Percentiles rank a stretch among this genome's conserved stretches.
These are phyloP conservation scores for Pontederia crassipes DNA, from an alignment of 176 grass and related monocot genomes.

Conservation along the genomic window DNA sequence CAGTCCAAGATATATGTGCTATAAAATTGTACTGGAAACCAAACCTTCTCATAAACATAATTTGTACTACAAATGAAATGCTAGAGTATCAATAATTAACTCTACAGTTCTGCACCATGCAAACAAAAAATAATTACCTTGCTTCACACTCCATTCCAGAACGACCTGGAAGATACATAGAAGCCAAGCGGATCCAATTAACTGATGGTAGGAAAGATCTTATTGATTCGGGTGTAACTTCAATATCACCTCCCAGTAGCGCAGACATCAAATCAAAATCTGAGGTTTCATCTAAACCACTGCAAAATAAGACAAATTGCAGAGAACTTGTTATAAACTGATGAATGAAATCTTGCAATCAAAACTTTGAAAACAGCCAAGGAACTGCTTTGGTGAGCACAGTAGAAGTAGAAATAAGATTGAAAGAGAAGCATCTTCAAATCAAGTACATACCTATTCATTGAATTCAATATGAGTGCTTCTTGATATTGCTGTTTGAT, in stretches of 20 bases:
- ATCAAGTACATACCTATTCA: constrained; percentile 52
- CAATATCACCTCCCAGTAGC: constrained; percentile 35
- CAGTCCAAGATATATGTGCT: no score
- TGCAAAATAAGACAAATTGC: constrained; percentile 24
- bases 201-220: constrained; percentile 63
- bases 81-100: background rate
- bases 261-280: constrained; percentile 49
- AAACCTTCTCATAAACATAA: no score
- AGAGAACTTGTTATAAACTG: background rate
- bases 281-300: constrained; percentile 43
- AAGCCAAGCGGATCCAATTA: constrained; percentile 74
- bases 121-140: constrained; percentile 43
- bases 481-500: constrained; percentile 98
- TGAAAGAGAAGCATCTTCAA: constrained; percentile 1
- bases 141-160: constrained; percentile 77
- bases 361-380: background rate
- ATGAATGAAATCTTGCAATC: background rate
- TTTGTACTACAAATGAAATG: no score
- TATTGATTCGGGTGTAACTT: constrained; percentile 56
- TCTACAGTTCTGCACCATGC: background rate
- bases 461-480: constrained; percentile 50
- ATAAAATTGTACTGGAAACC: background rate
- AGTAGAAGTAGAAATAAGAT: constrained; percentile 4
- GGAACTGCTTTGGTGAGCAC: background rate
- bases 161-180: constrained; percentile 65